Evolutionary conservation across 345 rosid species (phyloP).

Genomic region (Linum lewisii): DNA sequence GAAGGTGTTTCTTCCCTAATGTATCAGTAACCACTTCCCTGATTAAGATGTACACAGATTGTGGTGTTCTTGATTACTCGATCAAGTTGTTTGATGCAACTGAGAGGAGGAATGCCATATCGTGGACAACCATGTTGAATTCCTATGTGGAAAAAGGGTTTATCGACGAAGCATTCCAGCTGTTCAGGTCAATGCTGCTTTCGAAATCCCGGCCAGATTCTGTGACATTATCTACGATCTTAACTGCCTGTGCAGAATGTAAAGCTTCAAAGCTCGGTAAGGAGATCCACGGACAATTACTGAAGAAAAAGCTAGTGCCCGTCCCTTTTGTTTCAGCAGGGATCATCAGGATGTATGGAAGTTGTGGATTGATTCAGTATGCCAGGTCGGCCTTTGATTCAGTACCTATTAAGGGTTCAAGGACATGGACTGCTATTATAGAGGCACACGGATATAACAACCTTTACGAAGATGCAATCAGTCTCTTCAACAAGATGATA

Average conservation of each 20-base stretch:
- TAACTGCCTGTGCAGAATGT: constrained; percentile 41
- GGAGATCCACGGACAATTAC: constrained; percentile 1
- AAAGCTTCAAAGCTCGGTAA: constrained; percentile 12
- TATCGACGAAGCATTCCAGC: not conserved
- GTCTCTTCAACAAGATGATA: constrained; percentile 50
- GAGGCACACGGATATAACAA: constrained; percentile 48
- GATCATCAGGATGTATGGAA: constrained; percentile 64
- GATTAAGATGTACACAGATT: constrained; percentile 78
- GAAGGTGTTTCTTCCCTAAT: constrained; percentile 62
- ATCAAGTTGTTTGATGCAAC: constrained; percentile 39
- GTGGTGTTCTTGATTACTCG: constrained; percentile 45
- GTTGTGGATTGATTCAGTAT: constrained; percentile 35
- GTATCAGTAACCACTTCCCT: constrained; percentile 61
- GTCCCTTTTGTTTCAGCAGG: constrained; percentile 59
- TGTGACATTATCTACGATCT: constrained; percentile 25
- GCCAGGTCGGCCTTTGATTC: constrained; percentile 47
- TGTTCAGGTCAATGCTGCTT: constrained; percentile 4
- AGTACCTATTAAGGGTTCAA: constrained; percentile 53
- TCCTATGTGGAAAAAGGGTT: not conserved
- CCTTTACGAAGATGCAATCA: constrained; percentile 38
- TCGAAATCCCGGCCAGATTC: constrained; percentile 2
- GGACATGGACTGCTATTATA: constrained; percentile 76
- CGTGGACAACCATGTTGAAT: constrained; percentile 36
- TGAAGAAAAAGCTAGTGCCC: constrained; percentile 29
- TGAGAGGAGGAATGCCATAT: constrained; percentile 18